A percentile compares a stretch with the other conserved stretches of the same genome.
phyloP scores from a whole-genome alignment of 176 grass and related monocot genomes.

The Aechmea fasciata region DNA sequence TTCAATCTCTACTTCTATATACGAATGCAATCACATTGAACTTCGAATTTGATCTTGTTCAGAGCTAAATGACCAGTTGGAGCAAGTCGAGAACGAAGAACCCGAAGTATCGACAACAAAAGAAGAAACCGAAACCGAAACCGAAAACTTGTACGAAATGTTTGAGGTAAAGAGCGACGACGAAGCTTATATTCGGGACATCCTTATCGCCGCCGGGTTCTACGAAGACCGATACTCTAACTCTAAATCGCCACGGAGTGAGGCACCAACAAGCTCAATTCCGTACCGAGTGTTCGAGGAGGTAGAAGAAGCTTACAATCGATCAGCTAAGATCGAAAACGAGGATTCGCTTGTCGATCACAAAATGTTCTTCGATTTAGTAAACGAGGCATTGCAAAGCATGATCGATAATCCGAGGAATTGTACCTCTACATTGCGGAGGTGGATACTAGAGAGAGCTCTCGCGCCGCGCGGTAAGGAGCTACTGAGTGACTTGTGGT shows the following conservation, averaged over 20 bases:
- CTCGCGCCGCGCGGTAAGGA: conserved; percentile 19
- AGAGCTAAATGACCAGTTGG: conserved; percentile 26
- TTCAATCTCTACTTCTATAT: neutral
- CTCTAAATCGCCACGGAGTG: conserved; percentile 3
- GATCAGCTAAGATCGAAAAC: conserved; percentile 4
- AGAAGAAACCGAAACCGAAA: conserved; percentile 2
- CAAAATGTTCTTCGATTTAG: conserved; percentile 61
- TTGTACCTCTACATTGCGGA: conserved; percentile 12
- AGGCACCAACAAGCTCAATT: conserved; percentile 24
- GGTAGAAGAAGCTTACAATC: conserved; percentile 52
- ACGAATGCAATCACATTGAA: neutral
- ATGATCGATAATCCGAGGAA: conserved; percentile 13
- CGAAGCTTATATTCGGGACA: conserved; percentile 34
- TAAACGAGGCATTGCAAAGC: conserved; percentile 46
- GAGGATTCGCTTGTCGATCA: conserved; percentile 18
- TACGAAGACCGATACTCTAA: conserved; percentile 25
- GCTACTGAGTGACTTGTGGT: conserved; percentile 46
- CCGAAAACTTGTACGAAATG: conserved; percentile 8
- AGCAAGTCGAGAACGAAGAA: conserved; percentile 19
- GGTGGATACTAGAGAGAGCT: conserved; percentile 27
- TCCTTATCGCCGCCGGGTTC: conserved; percentile 48
- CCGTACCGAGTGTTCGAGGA: conserved; percentile 35
- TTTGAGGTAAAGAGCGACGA: conserved; percentile 25
- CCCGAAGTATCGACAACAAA: conserved; percentile 17
- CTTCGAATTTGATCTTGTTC: neutral